Base-by-base conservation (phyloP, 1,139 yeast species). In the Yamadazyma kanchanaburiensis region DNA sequence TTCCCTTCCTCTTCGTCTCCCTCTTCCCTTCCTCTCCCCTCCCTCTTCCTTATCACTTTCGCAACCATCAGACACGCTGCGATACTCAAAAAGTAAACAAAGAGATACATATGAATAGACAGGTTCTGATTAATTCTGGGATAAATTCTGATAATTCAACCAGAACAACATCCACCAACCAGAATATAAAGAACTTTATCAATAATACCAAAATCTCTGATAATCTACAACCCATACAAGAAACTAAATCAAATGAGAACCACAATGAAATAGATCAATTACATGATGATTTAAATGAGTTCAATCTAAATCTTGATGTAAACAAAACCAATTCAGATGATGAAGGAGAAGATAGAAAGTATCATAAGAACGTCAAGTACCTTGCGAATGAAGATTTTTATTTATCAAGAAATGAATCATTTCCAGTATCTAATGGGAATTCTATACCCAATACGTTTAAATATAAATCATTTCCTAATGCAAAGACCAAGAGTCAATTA, bases 391-490 rank as follows among this genome's bases (percentile, higher is more conserved):
- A 43, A 4, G 60, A 58, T 13, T 67, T 66, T 38, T 48, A 51
- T 12, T 19, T 30, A 21, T 51, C 52, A 21, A 39, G 35, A 24
- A 38, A 35, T 24, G 34, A 37, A 14, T 31, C 30, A 9, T 22
- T 23, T 22, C 30, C 26, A 5, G 28, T 33, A 12, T 52, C 60
- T 7, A 53, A 58, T 3, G 40, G 56, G 3, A 48, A 45, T 8
- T 63, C 71, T 3, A 61, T 64, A 13, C 74, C 74, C 16, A 68
- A 68, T 39, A 68, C 74, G 1, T 68, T 68, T 51, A 59, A 65
- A 34, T 58, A 66, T 42, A 68, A 67, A 38, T 60, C 69, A 8
- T 70, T 64, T 39, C 72, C 74, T 7, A 68, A 66, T 41, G 74
- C 74, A 15, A 58, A 49, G 33, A 60, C 74, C 0, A 68, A 66